Base-by-base conservation (phyloP, 2,329 filamentous ascomycete species). In the Monilinia fructicola region DNA sequence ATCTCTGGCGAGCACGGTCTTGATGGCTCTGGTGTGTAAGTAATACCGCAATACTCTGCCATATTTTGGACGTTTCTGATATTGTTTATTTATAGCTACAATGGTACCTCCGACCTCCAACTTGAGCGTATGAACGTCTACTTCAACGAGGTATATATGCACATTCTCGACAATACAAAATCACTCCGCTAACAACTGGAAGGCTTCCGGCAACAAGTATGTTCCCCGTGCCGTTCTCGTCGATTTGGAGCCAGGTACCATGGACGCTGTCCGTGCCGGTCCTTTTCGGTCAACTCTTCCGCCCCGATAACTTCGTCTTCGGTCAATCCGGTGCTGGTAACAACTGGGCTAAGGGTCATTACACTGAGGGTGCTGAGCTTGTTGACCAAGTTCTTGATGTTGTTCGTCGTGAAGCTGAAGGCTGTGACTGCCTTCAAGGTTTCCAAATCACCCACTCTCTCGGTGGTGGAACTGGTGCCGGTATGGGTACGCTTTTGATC, bases 331-430 rank as follows among this genome's bases (percentile, higher is more conserved):
- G 95, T 87, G 95, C 95, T 81, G 95, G 95, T 84, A 99, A 99
- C 92, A 98, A 98, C 90, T 99, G 95, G 95, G 95, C 95, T 82
- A 99, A 98, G 90, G 95, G 95, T 84, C 95, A 99, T 82, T 99
- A 99, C 88, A 99, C 95, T 73, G 95, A 99, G 86, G 95, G 95
- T 88, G 95, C 95, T 75, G 95, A 99, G 85, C 88, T 98, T 72
- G 95, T 99, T 75, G 95, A 99, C 85, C 87, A 97, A 78, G 95
- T 99, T 75, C 89, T 99, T 76, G 95, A 98, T 80, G 95, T 99
- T 74, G 94, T 99, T 79, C 95, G 95, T 80, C 94, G 95, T 78
- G 95, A 99, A 87, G 94, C 95, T 75, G 95, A 99, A 85, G 92
- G 91, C 81, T 98, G 95, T 80, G 95, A 99, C 87, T 97, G 92